A percentile compares a stretch with the other conserved stretches of the same genome.
These are phyloP conservation scores for Pouteria campechiana DNA, from an alignment of 179 eudicot species.

Conservation along the genomic window DNA sequence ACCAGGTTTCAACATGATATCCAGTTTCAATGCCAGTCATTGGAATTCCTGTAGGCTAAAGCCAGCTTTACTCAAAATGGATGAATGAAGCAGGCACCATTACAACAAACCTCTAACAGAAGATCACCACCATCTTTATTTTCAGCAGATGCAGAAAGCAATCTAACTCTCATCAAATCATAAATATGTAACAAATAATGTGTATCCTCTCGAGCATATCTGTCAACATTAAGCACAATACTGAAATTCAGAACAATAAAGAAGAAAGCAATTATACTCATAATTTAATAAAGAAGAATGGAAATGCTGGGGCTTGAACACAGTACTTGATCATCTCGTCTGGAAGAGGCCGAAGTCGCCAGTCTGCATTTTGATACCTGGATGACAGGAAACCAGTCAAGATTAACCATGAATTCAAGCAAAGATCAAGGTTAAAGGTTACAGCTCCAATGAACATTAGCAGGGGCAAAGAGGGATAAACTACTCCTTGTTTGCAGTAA, in stretches of 20 bases:
- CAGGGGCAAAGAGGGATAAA: constrained; percentile 6
- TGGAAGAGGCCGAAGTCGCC: constrained; percentile 96
- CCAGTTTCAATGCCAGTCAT: too few species aligned
- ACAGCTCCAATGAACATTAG: neutral
- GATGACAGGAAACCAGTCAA: constrained; percentile 10
- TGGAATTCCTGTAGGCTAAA: too few species aligned
- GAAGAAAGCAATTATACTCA: neutral
- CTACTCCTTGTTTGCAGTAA: constrained; percentile 92
- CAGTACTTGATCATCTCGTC: constrained; percentile 71
- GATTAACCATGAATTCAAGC: too few species aligned
- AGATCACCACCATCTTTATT: constrained; percentile 38
- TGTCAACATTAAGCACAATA: constrained; percentile 13
- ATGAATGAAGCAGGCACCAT: neutral
- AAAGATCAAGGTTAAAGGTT: neutral
- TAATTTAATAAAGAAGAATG: neutral
- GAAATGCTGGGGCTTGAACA: neutral
- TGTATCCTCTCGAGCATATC: constrained; percentile 97
- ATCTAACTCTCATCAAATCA: constrained; percentile 63
- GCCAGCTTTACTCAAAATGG: too few species aligned
- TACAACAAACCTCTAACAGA: constrained; percentile 43
- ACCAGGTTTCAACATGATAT: too few species aligned
- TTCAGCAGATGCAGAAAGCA: constrained; percentile 41
- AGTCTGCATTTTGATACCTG: constrained; percentile 98
- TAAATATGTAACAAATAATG: constrained; percentile 81
- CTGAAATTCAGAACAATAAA: constrained; percentile 1